Conservation (phyloP, 2,329 filamentous ascomycete species). For the Penicillium hordei region DNA sequence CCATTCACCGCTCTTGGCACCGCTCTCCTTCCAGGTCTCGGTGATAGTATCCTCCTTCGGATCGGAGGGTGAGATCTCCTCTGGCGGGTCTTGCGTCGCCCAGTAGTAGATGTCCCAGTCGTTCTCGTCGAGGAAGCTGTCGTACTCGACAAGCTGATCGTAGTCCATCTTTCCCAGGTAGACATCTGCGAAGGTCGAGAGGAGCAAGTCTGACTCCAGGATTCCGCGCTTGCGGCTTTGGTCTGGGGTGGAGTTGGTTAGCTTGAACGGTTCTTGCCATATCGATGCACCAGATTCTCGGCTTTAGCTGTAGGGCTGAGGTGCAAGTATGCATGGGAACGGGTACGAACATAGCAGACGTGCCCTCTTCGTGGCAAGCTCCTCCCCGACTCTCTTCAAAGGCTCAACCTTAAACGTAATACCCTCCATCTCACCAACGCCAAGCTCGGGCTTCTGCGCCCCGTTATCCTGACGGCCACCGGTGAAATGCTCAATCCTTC, state of each 20-base stretch:
- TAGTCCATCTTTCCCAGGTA: constrained; percentile 73
- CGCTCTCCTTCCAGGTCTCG: constrained; percentile 52
- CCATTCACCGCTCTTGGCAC: constrained; percentile 75
- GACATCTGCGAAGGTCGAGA: constrained; percentile 87
- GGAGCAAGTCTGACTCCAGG: constrained; percentile 90
- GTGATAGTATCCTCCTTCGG: constrained; percentile 38
- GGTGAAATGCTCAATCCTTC: constrained; percentile 65
- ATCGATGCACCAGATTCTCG: neutral
- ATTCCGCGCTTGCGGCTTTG: constrained; percentile 96
- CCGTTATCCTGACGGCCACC: constrained; percentile 59
- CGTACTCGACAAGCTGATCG: constrained; percentile 77
- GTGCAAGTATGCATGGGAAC: neutral
- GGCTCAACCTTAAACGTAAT: constrained; percentile 86
- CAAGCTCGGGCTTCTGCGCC: constrained; percentile 64
- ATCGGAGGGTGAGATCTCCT: constrained; percentile 51
- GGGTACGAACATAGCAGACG: constrained; percentile 65
- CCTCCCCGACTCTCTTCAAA: constrained; percentile 79
- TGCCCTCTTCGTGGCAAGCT: constrained; percentile 80
- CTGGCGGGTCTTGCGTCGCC: constrained; percentile 77
- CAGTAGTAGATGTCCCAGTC: constrained; percentile 99
- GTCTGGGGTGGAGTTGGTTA: constrained; percentile 57
- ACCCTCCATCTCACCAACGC: constrained; percentile 83
- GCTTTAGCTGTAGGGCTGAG: neutral
- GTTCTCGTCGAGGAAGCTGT: constrained; percentile 94
- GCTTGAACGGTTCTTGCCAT: neutral